These are phyloP conservation scores for Gamsiella multidivaricata DNA, from an alignment of 192 early-diverging fungal genomes.

Conservation along the genomic window DNA sequence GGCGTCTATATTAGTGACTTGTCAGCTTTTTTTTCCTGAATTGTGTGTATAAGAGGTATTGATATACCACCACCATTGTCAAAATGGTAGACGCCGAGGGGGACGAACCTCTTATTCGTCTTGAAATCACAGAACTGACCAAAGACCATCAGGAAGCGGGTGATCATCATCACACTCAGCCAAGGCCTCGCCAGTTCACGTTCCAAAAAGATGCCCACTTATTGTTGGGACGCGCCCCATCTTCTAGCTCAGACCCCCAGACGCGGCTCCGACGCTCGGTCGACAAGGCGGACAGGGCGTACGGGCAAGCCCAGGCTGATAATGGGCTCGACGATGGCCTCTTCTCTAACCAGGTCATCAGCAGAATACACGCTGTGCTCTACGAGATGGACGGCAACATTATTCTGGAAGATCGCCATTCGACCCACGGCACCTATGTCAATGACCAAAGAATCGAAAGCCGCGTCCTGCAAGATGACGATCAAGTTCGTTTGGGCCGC, in stretches of 20 bases:
- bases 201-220: constrained; percentile 10
- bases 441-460: constrained; percentile 11
- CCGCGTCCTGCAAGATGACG: constrained; percentile 6
- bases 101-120: not conserved
- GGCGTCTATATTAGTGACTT: no score
- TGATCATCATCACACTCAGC: not conserved
- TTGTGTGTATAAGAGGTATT: no score
- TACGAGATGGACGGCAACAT: constrained; percentile 23
- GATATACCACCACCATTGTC: not conserved
- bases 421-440: constrained; percentile 40
- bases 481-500: constrained; percentile 18
- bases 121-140: not conserved
- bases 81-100: no score
- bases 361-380: constrained; percentile 27
- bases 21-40: no score
- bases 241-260: constrained; percentile 8
- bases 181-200: constrained; percentile 9
- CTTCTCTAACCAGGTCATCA: constrained; percentile 39
- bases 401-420: constrained; percentile 21
- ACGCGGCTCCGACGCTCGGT: not conserved
- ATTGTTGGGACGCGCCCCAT: constrained; percentile 24
- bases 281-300: not conserved
- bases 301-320: constrained; percentile 1
- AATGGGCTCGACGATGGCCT: constrained; percentile 25
- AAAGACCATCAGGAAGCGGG: not conserved